Base-by-base conservation (phyloP, 148 eudicot species). In the Vaccinium vitisidaea region DNA sequence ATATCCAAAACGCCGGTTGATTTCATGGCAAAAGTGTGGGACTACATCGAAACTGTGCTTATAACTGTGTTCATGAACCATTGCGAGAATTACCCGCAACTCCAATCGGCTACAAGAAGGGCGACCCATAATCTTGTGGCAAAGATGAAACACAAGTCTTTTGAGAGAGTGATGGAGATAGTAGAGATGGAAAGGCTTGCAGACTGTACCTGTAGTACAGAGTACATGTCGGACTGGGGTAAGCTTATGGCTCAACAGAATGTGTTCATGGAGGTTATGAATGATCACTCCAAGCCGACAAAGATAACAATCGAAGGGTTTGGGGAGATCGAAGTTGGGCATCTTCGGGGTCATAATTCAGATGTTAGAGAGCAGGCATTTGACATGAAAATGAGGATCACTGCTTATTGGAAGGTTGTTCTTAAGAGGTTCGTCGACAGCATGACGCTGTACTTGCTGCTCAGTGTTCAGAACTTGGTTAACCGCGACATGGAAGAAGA, bases 371-470 rank as follows among this genome's bases (percentile, higher is more conserved):
- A 81, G 39, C 78, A 89, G 32, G 91, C 91, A 0, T 89, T 85
- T 71, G 91, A 89, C 36, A 2, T 89, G 85, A 89, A 89, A 55
- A 87, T 87, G 89, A 85, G 91, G 46, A 78, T 89, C 56, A 61
- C 67, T 1, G 88, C 91, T 14, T 89, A 89, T 48, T 91, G 94
- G 93, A 92, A 88, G 82, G 83, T 92, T 59, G 98, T 93, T 21
- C 67, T 92, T 8, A 88, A 83, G 39, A 85, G 96, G n/a, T 36
- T 92, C 39, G 92, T 92, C 0, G 96, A 93, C 77, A 87, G 83
- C 1, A 84, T 90, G 86, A 95, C 94, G 0, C 74, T 92, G 59
- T 92, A 94, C 61, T 15, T 94, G 86, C 81, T 87, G 21, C 89
- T 87, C 12, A 83, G 83, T 25, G 76, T 94, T 2, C 88, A 81